Conservation (phyloP, 2,329 filamentous ascomycete species). For the Chaetomiaceae sp. region DNA sequence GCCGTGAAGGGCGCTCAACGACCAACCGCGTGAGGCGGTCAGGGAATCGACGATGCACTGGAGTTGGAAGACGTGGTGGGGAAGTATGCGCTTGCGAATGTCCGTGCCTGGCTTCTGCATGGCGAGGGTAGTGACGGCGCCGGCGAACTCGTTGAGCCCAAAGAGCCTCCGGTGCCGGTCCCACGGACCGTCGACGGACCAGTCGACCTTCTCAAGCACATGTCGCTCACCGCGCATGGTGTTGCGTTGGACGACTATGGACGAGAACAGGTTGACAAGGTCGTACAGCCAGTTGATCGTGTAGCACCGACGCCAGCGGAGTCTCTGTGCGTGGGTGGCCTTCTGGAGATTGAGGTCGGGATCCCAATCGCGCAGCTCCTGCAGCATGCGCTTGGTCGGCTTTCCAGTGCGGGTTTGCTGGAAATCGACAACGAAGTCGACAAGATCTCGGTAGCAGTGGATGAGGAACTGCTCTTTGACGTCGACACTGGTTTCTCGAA, state of each 20-base stretch:
- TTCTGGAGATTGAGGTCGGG: constrained; percentile 33
- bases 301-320: constrained; percentile 42
- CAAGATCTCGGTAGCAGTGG: constrained; percentile 36
- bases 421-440: constrained; percentile 42
- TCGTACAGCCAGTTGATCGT: constrained; percentile 49
- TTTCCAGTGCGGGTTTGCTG: constrained; percentile 39
- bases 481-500: constrained; percentile 28
- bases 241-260: constrained; percentile 34
- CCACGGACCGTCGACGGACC: constrained; percentile 36
- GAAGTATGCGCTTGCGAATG: constrained; percentile 36
- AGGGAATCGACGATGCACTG: constrained; percentile 46
- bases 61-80: constrained; percentile 44
- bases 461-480: constrained; percentile 39
- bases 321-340: constrained; percentile 34
- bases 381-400: constrained; percentile 39
- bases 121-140: constrained; percentile 37
- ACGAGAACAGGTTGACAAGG: constrained; percentile 41
- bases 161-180: constrained; percentile 34
- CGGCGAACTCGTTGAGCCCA: constrained; percentile 42
- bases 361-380: constrained; percentile 36
- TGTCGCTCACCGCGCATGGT: constrained; percentile 30
- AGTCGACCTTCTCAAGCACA: constrained; percentile 34
- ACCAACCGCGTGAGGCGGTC: constrained; percentile 40
- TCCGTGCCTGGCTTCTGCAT: constrained; percentile 38
- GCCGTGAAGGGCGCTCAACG: constrained; percentile 26